These are phyloP conservation scores for Pythium vanterpoolii DNA, from an alignment of 352 stramenopile species.

Conservation along the genomic window DNA sequence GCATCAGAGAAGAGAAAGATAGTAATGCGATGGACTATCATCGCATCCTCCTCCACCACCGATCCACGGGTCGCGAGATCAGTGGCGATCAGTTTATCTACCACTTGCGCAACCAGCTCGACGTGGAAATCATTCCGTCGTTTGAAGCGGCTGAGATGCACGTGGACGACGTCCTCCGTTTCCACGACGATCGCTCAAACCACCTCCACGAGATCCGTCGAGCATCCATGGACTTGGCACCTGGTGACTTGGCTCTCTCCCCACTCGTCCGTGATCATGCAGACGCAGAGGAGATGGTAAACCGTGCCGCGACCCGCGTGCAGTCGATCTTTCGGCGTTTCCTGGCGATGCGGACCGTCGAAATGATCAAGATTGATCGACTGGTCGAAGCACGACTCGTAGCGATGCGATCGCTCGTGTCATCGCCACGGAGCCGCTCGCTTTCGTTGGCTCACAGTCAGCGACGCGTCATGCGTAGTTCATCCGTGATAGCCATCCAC, in stretches of 20 bases:
- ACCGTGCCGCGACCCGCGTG: constrained; percentile 27
- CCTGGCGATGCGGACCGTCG: constrained; percentile 34
- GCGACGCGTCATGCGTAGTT: constrained; percentile 7
- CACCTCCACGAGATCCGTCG: constrained; percentile 33
- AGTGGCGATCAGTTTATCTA: constrained; percentile 26
- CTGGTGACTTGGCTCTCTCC: neutral
- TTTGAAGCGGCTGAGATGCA: constrained; percentile 28
- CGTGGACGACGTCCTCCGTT: constrained; percentile 32
- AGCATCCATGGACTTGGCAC: constrained; percentile 26
- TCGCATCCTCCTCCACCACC: neutral
- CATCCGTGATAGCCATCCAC: constrained; percentile 7
- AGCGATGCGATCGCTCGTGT: constrained; percentile 16
- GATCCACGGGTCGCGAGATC: constrained; percentile 24
- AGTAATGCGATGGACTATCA: constrained; percentile 29
- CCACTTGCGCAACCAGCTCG: constrained; percentile 25
- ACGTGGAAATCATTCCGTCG: constrained; percentile 41
- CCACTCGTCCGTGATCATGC: neutral
- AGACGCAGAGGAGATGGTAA: neutral
- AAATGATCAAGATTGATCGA: constrained; percentile 46
- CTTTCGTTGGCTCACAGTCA: neutral
- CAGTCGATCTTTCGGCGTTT: constrained; percentile 49
- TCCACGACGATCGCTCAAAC: constrained; percentile 29
- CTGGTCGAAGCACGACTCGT: constrained; percentile 45
- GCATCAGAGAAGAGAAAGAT: neutral
- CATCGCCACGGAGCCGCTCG: neutral